Conservation (phyloP, 129 eudicot species). For the Smallanthus sonchifolius region DNA sequence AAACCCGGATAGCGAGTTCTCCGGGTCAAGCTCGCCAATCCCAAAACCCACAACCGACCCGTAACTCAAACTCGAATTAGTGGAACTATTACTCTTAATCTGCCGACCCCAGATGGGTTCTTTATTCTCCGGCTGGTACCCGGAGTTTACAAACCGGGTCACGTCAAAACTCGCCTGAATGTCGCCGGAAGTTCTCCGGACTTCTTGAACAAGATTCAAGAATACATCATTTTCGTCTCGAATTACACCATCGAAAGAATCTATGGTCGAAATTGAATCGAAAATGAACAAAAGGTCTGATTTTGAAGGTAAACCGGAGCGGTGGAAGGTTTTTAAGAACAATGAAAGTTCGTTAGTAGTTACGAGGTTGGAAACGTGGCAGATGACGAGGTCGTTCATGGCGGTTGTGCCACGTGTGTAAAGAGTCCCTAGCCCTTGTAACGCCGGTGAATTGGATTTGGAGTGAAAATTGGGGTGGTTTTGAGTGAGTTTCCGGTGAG, state of each 20-base stretch:
- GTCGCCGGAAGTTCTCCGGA: too few species aligned
- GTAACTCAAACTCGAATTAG: slow-evolving; percentile 45
- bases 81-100: background rate
- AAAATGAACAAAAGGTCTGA: slow-evolving; percentile 63
- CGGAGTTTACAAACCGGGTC: slow-evolving; percentile 15
- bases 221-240: slow-evolving; percentile 51
- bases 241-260: slow-evolving; percentile 26
- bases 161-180: too few species aligned
- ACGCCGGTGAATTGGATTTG: slow-evolving; percentile 33
- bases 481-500: slow-evolving; percentile 7
- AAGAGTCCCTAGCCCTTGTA: slow-evolving; percentile 76
- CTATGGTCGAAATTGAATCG: slow-evolving; percentile 26
- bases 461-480: background rate
- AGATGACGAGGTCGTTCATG: slow-evolving; percentile 62
- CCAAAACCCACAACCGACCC: slow-evolving; percentile 85
- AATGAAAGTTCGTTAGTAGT: slow-evolving; percentile 33
- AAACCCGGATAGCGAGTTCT: slow-evolving; percentile 62
- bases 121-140: slow-evolving; percentile 37
- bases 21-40: background rate
- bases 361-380: slow-evolving; percentile 47
- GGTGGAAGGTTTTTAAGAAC: slow-evolving; percentile 41
- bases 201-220: slow-evolving; percentile 29
- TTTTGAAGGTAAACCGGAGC: slow-evolving; percentile 45
- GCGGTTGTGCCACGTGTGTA: slow-evolving; percentile 57
- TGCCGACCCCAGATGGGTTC: slow-evolving; percentile 76